Base-by-base conservation (phyloP, 192 early-diverging fungal species). In the Radiomyces spectabilis region DNA sequence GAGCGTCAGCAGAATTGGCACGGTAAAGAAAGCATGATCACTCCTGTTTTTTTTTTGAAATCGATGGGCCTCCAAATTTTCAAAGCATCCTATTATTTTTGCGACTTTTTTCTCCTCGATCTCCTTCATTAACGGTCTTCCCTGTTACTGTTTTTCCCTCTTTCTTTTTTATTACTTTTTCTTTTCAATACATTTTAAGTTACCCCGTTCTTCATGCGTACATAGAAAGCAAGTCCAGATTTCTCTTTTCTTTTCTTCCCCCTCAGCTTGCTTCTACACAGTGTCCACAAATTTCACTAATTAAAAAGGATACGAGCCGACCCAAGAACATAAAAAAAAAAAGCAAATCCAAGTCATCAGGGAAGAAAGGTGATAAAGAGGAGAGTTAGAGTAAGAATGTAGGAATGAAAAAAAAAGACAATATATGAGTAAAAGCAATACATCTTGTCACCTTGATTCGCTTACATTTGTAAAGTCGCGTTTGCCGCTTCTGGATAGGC, bases 261-360 rank as follows among this genome's bases (percentile, higher is more conserved):
- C 8, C n/a, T n/a, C 8, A 37, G 35, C 8, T 37, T n/a, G 35
- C 9, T 15, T 19, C 42, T 16, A 24, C 18, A 6, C 15, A 5
- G 43, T 56, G 38, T 56, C 54, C 33, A 56, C 54, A 46, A 56
- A 56, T 56, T 56, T 56, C 31, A 56, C 54, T 56, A 40, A 31
- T 10, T 9, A 43, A 43, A 43, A 10, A 37, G 24, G 42, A 43
- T 21, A 24, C 10, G 19, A 15, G 19, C n/a, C n/a, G n/a, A n/a
- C n/a, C n/a, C n/a, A n/a, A n/a, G 7, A 24, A 43, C 18, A 21
- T 39, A 39, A 16, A 15, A 0, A 15, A 12, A 39, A 39, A 16
- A 16, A 15, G 42, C 24, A 7, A 24, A 9, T 19, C 1, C 10
- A 0, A 0, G 42, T 24, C 0, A 43, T 19, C 10, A 6, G 15